A percentile compares a stretch with the other conserved stretches of the same genome.
phyloP scores from a whole-genome alignment of 805 yeast species.

The Metschnikowia cubensis region DNA sequence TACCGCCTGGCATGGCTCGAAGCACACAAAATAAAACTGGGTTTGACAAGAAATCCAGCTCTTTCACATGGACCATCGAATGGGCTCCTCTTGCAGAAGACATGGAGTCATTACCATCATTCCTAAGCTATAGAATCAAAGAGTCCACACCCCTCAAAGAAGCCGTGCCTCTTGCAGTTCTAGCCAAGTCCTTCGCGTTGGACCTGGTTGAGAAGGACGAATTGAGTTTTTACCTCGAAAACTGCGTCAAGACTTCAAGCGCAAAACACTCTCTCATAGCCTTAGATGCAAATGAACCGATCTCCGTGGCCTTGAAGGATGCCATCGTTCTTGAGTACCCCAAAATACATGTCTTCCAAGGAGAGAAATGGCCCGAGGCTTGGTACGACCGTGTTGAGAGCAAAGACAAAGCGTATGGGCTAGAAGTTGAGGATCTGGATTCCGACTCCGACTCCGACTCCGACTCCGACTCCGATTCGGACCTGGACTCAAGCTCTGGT shows the following conservation, averaged over 20 bases:
- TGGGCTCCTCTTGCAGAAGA: conserved; percentile 48
- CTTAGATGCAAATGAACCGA: conserved; percentile 28
- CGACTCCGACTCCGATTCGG: conserved; percentile 5
- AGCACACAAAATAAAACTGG: conserved; percentile 60
- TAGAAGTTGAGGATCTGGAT: background rate
- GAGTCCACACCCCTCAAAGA: conserved; percentile 35
- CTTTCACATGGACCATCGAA: conserved; percentile 78
- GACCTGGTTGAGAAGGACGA: conserved; percentile 22
- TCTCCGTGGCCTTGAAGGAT: conserved; percentile 51
- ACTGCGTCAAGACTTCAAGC: conserved; percentile 22
- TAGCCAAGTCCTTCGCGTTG: conserved; percentile 17
- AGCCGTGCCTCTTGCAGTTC: conserved; percentile 39
- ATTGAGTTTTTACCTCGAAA: conserved; percentile 31
- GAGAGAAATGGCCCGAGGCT: conserved; percentile 1
- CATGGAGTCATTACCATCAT: conserved; percentile 25
- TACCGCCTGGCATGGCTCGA: conserved; percentile 76
- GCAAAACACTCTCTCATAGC: conserved; percentile 29
- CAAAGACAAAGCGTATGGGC: conserved; percentile 18
- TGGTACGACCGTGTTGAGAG: conserved; percentile 24
- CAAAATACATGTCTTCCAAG: conserved; percentile 47
- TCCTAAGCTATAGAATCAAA: conserved; percentile 41
- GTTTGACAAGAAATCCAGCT: conserved; percentile 58
- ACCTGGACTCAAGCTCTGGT: conserved; percentile 6
- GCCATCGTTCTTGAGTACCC: conserved; percentile 75
- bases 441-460: too few relatives aligned